Evolutionary conservation across 2,329 filamentous ascomycete genomes (phyloP).

Genomic region (Hymenoscyphus infarciens): DNA sequence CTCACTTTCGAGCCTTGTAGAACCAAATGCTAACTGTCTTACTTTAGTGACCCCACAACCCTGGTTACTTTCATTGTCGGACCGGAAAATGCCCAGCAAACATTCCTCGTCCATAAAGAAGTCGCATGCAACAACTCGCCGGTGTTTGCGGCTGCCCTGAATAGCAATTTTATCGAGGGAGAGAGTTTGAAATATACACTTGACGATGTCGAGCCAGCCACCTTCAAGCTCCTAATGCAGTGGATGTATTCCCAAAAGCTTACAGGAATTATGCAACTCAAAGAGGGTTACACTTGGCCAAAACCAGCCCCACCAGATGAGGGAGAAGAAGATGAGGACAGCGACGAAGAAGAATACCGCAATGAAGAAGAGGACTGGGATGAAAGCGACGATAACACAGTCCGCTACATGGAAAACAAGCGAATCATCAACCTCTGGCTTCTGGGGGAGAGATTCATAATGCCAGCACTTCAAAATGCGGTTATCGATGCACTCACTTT

Average conservation of each 20-base stretch:
- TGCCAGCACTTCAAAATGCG: neutral
- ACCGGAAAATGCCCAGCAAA: neutral
- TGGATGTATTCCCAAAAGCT: slow-evolving; percentile 19
- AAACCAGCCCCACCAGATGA: neutral
- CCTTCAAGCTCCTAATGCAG: slow-evolving; percentile 13
- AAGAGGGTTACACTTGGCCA: neutral
- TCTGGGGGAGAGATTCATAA: neutral
- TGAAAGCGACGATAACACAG: neutral
- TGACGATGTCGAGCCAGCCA: neutral
- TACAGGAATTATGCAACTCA: neutral
- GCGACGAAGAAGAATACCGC: neutral
- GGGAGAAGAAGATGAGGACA: neutral
- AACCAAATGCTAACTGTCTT: neutral
- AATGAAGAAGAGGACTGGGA: neutral
- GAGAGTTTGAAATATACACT: slow-evolving; percentile 17
- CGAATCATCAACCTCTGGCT: neutral
- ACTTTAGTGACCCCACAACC: neutral
- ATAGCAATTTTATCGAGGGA: slow-evolving; percentile 16
- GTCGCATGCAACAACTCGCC: slow-evolving; percentile 16
- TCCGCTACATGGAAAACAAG: neutral
- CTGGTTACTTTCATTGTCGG: slow-evolving; percentile 7
- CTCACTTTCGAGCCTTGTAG: neutral
- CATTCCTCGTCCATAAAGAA: slow-evolving; percentile 18
- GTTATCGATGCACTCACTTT: neutral
- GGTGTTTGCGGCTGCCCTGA: slow-evolving; percentile 14